Percentiles rank a stretch among this genome's conserved stretches.
Conservation (phyloP, 2,329 filamentous ascomycete genomes). For the Trichoderma oligosporum region DNA sequence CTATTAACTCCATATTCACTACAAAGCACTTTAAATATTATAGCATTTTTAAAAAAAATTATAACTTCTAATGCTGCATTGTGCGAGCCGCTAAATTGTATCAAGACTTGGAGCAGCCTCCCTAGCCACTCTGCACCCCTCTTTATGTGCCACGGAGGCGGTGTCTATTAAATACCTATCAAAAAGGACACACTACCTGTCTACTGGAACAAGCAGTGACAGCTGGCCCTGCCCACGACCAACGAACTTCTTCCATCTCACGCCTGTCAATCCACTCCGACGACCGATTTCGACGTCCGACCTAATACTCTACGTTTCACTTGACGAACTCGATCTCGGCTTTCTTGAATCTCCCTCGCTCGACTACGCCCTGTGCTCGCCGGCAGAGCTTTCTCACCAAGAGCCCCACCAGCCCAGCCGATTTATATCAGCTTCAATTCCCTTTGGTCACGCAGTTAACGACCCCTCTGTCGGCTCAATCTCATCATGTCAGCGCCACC, state of each 20-base stretch:
- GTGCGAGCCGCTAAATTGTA: neutral
- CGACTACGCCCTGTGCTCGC: conserved; percentile 14
- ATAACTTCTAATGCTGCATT: neutral
- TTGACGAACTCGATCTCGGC: conserved; percentile 8
- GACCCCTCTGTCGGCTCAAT: conserved; percentile 25
- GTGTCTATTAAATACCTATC: conserved; percentile 17
- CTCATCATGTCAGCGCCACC: conserved; percentile 56
- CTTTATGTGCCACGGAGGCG: conserved; percentile 16
- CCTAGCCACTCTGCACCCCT: conserved; percentile 18
- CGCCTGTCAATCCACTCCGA: conserved; percentile 16
- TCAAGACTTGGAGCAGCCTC: neutral
- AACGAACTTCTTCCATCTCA: conserved; percentile 13
- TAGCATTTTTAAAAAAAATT: too few relatives aligned
- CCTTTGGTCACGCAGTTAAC: conserved; percentile 24
- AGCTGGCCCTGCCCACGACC: conserved; percentile 17
- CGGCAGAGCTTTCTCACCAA: conserved; percentile 15
- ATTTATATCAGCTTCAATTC: conserved; percentile 10
- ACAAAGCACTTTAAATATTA: too few relatives aligned
- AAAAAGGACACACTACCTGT: conserved; percentile 19
- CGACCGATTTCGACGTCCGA: conserved; percentile 16
- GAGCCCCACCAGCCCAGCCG: conserved; percentile 1
- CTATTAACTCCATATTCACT: too few relatives aligned
- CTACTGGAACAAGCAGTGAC: conserved; percentile 13
- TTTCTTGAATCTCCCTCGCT: neutral
- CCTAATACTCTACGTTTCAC: neutral